phyloP scores from a whole-genome alignment of 2,329 filamentous ascomycete genomes.

The Stemphylium beticola region DNA sequence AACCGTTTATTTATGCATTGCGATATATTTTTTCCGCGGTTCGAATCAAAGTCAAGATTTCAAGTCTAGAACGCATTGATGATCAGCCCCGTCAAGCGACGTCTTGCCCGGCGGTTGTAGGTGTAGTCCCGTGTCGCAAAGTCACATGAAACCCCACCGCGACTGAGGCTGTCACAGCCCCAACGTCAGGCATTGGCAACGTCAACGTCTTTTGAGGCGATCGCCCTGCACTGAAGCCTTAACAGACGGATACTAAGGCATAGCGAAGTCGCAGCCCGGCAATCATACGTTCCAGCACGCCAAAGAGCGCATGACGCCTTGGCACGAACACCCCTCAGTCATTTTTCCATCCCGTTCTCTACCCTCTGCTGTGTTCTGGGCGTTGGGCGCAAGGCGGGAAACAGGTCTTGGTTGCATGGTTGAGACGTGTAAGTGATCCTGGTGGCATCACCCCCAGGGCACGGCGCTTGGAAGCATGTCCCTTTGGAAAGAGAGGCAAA shows the following conservation, averaged over 20 bases:
- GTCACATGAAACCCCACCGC: conserved; percentile 44
- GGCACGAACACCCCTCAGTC: conserved; percentile 31
- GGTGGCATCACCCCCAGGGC: conserved; percentile 20
- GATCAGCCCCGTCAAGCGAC: conserved; percentile 23
- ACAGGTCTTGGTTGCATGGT: conserved; percentile 23
- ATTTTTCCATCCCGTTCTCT: conserved; percentile 20
- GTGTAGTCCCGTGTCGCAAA: conserved; percentile 33
- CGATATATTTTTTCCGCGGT: conserved; percentile 8
- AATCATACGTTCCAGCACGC: conserved; percentile 45
- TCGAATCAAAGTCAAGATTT: conserved; percentile 10
- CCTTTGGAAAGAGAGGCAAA: neutral
- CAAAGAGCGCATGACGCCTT: conserved; percentile 39
- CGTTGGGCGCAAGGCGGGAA: conserved; percentile 12
- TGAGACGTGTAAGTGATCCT: conserved; percentile 36
- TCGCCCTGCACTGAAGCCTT: conserved; percentile 23
- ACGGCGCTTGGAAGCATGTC: conserved; percentile 19
- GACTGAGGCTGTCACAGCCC: conserved; percentile 37
- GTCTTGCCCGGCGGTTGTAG: conserved; percentile 29
- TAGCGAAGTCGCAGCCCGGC: conserved; percentile 40
- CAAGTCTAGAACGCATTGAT: conserved; percentile 35
- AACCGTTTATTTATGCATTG: conserved; percentile 23
- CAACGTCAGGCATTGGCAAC: conserved; percentile 28
- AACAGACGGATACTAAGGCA: conserved; percentile 29
- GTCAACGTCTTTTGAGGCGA: conserved; percentile 18
- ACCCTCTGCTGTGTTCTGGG: conserved; percentile 15